These are phyloP conservation scores for Triangularia verruculosa DNA, from an alignment of 2,329 filamentous ascomycete species.

Conservation along the genomic window DNA sequence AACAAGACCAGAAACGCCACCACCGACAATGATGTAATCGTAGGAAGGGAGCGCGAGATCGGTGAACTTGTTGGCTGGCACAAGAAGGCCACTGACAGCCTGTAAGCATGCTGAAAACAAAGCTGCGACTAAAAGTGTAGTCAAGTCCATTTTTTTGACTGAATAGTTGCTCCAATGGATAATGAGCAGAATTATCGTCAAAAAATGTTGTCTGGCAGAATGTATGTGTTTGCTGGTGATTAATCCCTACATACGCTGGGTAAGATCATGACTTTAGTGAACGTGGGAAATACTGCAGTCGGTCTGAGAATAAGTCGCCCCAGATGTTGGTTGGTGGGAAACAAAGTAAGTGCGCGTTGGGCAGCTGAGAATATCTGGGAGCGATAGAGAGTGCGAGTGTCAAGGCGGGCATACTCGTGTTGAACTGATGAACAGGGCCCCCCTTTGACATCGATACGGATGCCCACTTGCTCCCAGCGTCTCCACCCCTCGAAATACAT, in stretches of 20 bases:
- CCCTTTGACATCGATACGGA: not conserved
- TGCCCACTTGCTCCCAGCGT: not conserved
- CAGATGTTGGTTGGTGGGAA: not conserved
- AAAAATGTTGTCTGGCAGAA: not conserved
- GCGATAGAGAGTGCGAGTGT: not conserved
- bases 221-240: not conserved
- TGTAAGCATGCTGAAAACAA: conserved; percentile 4
- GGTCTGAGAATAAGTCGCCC: not conserved
- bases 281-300: not conserved
- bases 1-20: conserved; percentile 50
- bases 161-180: not conserved
- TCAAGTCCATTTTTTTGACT: conserved; percentile 10
- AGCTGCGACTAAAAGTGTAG: conserved; percentile 2
- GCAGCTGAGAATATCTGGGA: not conserved
- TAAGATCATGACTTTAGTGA: not conserved
- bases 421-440: not conserved
- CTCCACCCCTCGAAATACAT: not conserved
- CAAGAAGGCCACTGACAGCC: conserved; percentile 1
- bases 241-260: not conserved
- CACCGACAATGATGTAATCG: conserved; percentile 46
- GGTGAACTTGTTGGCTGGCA: conserved; percentile 11
- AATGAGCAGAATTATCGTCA: not conserved
- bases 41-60: conserved; percentile 18
- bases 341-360: not conserved
- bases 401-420: not conserved